Evolutionary conservation across 2,329 filamentous ascomycete species (phyloP), one percentile per base, ranked within the genome.

Genomic region (Blastomyces emzantsi): DNA sequence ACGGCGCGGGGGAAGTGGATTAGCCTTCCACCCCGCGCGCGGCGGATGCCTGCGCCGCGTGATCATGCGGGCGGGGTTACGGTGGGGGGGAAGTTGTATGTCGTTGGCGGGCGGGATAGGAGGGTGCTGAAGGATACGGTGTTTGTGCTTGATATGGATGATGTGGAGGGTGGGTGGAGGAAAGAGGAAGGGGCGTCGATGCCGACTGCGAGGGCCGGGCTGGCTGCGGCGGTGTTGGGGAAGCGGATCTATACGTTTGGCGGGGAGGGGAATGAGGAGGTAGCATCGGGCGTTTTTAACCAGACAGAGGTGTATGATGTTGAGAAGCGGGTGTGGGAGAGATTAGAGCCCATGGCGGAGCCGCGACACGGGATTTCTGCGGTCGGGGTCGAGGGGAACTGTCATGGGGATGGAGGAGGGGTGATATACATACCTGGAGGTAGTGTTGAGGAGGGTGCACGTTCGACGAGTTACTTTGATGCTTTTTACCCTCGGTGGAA

Each of bases 261-360:
- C 17, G 33, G 57, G 7, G 57, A 60, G 59, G 59, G 59, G 28
- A 33, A 52, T 36, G 25, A 25, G 43, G 25, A 33, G 25, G n/a
- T 25, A 11, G 58, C 25, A 43, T 60, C 39, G 36, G 41, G 45
- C 2, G 59, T 51, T 19, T 49, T 49, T 47, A 52, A 61, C 52
- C n/a, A 49, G 43, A 61, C 45, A 28, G 41, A 61, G 22, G 59
- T 61, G 28, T 61, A 33, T 61, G 43, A 49, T 47, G 36, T 47
- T n/a, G 45, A 30, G 45, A 61, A 3, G n/a, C 7, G 30, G 39
- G 17, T 19, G 25, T 60, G 57, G 57, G 25, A 28, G 57, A 30
- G 22, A 28, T n/a, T 60, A 39, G 57, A n/a, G 2, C 17, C 57
- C 6, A 60, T 60, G 57, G 22, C 19, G 57, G 19, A 45, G 19